Percentiles rank a stretch among this genome's conserved stretches.
These are phyloP conservation scores for Lactarius pseudohatsudake DNA, from an alignment of 768 basidiomycete genomes.

Conservation along the genomic window DNA sequence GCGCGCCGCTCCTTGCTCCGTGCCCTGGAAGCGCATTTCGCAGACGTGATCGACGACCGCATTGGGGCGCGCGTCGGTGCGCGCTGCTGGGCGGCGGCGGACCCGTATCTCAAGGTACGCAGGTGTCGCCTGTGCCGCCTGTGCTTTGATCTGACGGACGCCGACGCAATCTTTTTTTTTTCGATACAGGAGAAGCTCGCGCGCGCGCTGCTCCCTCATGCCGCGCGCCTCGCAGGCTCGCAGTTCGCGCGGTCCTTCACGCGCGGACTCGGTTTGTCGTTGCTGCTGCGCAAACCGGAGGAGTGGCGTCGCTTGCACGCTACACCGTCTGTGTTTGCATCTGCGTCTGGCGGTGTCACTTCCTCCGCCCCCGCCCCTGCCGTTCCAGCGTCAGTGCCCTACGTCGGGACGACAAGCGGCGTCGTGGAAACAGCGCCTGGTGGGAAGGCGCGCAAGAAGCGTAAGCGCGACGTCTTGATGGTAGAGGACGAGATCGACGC, in stretches of 20 bases:
- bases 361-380: not conserved
- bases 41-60: conserved; percentile 80
- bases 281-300: conserved; percentile 75
- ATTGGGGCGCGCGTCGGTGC: conserved; percentile 90
- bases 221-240: conserved; percentile 69
- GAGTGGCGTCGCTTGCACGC: conserved; percentile 82
- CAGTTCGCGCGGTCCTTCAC: conserved; percentile 89
- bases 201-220: conserved; percentile 68
- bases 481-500: conserved; percentile 83
- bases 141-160: not conserved
- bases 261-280: conserved; percentile 70
- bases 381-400: not conserved
- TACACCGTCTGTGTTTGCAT: conserved; percentile 35
- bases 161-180: not conserved
- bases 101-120: conserved; percentile 85
- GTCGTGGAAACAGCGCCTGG: not conserved
- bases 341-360: not conserved
- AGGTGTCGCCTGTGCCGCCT: not conserved
- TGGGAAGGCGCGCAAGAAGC: conserved; percentile 36
- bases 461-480: conserved; percentile 48
- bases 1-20: conserved; percentile 70
- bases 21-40: conserved; percentile 76
- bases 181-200: conserved; percentile 83
- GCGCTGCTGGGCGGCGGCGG: conserved; percentile 88
- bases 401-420: not conserved